These are phyloP conservation scores for Setaria italica DNA, from an alignment of 202 grass and related monocot species.

Conservation along the genomic window DNA sequence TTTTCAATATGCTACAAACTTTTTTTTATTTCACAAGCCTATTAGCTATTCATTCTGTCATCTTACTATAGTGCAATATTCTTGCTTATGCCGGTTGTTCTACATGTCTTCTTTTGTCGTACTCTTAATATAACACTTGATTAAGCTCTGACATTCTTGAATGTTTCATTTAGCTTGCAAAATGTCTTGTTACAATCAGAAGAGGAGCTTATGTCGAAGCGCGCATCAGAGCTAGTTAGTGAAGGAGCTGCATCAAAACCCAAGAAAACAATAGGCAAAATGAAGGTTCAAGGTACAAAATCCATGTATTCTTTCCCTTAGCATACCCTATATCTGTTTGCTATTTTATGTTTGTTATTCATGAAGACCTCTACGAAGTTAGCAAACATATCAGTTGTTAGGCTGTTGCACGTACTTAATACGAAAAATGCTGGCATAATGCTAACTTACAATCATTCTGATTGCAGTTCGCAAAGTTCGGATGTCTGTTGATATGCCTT, in stretches of 20 bases:
- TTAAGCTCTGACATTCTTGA: constrained; percentile 33
- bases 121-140: constrained; percentile 14
- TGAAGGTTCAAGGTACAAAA: constrained; percentile 95
- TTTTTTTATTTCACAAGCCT: constrained; percentile 15
- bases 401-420: not conserved
- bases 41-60: not conserved
- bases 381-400: not conserved
- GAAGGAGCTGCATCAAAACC: constrained; percentile 87
- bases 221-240: constrained; percentile 73
- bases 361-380: constrained; percentile 18
- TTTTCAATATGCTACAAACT: not conserved
- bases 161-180: constrained; percentile 74
- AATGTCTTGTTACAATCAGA: constrained; percentile 91
- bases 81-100: not conserved
- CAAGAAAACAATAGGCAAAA: constrained; percentile 92
- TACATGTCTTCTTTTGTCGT: constrained; percentile 22
- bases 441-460: constrained; percentile 42
- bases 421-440: constrained; percentile 26
- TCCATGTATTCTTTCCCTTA: constrained; percentile 6
- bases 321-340: constrained; percentile 6
- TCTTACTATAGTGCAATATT: not conserved
- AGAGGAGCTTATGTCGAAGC: constrained; percentile 88
- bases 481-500: constrained; percentile 96
- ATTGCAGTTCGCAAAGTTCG: constrained; percentile 89
- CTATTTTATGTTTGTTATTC: constrained; percentile 7